Percentiles rank a stretch among this genome's conserved stretches.
These are phyloP conservation scores for Eremothecium coryli DNA, from an alignment of 1,139 yeast species.

Conservation along the genomic window DNA sequence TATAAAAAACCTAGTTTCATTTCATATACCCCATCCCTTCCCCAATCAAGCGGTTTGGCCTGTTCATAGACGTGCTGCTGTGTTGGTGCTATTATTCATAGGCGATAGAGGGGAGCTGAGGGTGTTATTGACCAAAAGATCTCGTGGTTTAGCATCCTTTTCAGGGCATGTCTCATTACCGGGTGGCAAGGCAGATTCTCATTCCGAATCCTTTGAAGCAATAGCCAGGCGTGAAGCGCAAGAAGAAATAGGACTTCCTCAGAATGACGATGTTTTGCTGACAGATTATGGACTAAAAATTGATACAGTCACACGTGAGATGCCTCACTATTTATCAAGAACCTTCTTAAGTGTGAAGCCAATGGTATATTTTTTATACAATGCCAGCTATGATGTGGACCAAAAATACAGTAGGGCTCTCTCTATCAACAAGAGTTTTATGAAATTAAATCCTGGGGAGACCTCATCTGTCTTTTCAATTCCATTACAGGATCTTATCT, in stretches of 20 bases:
- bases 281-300: conserved; percentile 42
- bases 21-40: conserved; percentile 16
- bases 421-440: conserved; percentile 14
- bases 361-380: conserved; percentile 55
- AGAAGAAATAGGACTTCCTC: conserved; percentile 75
- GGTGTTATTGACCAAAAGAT: conserved; percentile 68
- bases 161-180: conserved; percentile 88
- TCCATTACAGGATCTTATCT: conserved; percentile 52
- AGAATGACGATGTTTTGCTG: conserved; percentile 38
- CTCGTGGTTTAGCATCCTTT: conserved; percentile 57
- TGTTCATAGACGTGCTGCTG: conserved; percentile 55
- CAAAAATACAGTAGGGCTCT: conserved; percentile 32
- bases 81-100: conserved; percentile 58
- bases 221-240: conserved; percentile 74
- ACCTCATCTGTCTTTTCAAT: conserved; percentile 53
- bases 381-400: conserved; percentile 25
- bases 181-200: conserved; percentile 74
- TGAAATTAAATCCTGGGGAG: conserved; percentile 18
- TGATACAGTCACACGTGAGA: conserved; percentile 19
- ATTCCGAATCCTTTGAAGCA: conserved; percentile 55
- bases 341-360: conserved; percentile 80
- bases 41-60: conserved; percentile 33
- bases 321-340: conserved; percentile 71
- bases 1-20: conserved; percentile 16
- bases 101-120: conserved; percentile 66